Evolutionary conservation across 139 green algal species (phyloP), one percentile per base, ranked within the genome.

Genomic region (Yamagishiella unicocca): DNA sequence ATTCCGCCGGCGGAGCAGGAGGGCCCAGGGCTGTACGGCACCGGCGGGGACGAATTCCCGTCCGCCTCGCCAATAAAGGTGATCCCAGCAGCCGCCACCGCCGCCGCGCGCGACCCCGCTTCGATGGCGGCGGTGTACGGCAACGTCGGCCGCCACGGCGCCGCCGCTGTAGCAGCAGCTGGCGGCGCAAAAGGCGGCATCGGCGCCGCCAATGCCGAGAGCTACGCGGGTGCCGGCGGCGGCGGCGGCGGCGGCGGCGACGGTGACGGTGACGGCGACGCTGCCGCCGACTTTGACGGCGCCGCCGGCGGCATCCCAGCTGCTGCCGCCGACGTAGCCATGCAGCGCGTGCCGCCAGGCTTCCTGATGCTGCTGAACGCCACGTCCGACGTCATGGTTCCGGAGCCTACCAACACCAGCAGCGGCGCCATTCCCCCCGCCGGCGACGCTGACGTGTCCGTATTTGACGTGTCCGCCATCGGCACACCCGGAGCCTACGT

Each of bases 101-200:
- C 43, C 21, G 25, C 72, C 7, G 72, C 42, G 24, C 43, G 27
- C 22, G 45, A 80, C 45, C 72, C 72, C 43, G 72, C 72, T 8
- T n/a, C 72, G 1, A 6, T 80, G 43, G 72, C 72, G n/a, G 72
- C 72, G 43, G 27, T 64, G 72, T 80, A 80, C 72, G 72, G 72
- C 72, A 80, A 80, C 42, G 43, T 80, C 25, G 1, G 67, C 67
- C 67, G 67, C 10, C 3, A 50, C 25, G 43, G 38, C 70, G 70
- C 40, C 70, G 38, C 70, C 70, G 67, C 67, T n/a, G n/a, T n/a
- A n/a, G n/a, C n/a, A n/a, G n/a, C n/a, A n/a, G n/a, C n/a, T n/a
- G n/a, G n/a, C n/a, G n/a, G n/a, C n/a, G n/a, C n/a, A n/a, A n/a
- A n/a, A n/a, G n/a, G n/a, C 22, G 6, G 6, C 19, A 6, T 67